Evolutionary conservation across 2,329 filamentous ascomycete species (phyloP), one percentile per base, ranked within the genome.

Genomic region (Claviceps fusiformis): DNA sequence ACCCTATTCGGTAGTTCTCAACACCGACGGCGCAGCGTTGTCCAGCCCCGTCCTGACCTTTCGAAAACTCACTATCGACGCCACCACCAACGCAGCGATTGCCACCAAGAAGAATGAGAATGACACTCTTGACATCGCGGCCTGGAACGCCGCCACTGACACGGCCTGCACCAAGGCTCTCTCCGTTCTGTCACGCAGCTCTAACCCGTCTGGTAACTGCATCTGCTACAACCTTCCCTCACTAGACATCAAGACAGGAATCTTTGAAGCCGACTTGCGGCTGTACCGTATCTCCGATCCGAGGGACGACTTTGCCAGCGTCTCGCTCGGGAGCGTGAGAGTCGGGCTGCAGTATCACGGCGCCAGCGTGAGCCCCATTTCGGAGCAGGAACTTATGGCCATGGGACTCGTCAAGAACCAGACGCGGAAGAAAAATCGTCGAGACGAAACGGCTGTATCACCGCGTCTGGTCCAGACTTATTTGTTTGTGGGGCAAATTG

Each of bases 161-260:
- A 63, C 70, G 11, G 83, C 83, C 27, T 93, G 88, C 68, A 71
- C 70, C 48, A 62, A 70, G 27, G 75, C 79, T 9, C 73, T 93
- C 19, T 66, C 68, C 2, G 66, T 70, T 31, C 73, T 89, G 51
- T 72, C 73, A 15, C 72, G 76, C 57, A 79, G 82, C 46, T 78
- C 79, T 29, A 92, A 91, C 61, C 86, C 86, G 5, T 85, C 86
- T 10, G 89, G 89, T 52, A 80, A 89, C 50, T 85, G 85, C 56
- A 80, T 88, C 50, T 95, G 89, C 77, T 93, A 92, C 73, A 95
- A 93, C 66, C 70, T 95, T 29, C 83, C 85, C 0, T 81, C 80
- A 44, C 76, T 89, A 56, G 79, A 92, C 70, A 81, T 79, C 61
- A 68, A 69, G 5, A 83, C 79, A 0, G 87, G 87, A 35, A 73